Evolutionary conservation across 208 protist genomes (phyloP), one percentile per base, ranked within the genome.

Genomic region (Novymonas esmeraldas): DNA sequence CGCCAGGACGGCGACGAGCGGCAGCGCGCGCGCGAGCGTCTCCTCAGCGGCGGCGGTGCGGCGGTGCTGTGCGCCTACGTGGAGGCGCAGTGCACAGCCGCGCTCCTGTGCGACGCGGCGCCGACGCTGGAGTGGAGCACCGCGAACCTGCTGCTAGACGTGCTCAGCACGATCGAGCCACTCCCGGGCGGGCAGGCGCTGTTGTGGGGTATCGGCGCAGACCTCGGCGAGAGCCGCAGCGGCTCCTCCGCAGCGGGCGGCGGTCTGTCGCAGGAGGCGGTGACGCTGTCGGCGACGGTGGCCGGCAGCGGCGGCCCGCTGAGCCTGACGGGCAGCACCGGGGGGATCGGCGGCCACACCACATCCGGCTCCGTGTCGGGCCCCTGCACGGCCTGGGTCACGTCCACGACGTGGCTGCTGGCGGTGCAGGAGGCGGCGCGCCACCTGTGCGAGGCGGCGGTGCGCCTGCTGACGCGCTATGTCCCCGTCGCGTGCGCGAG

Each of bases 131-230:
- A 82, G 39, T 93, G 87, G 87, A 3, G 58, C 9, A 76, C 51
- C n/a, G 39, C 90, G 2, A 65, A 90, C 29, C 71, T 67, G 31
- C 57, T 93, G 9, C 67, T 94, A 18, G 73, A 90, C 10, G 74
- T 88, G 6, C 62, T 94, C 31, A 11, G 46, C 33, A 58, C 65
- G 9, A 46, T 79, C 14, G 76, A 76, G 46, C 39, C 61, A 3
- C 31, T 66, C 34, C 46, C 51, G 4, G 58, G 61, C 6, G 67
- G 62, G 5, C 11, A 65, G 20, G 7, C 31, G n/a, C 13, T 73
- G 16, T 28, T 81, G 56, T 81, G 64, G 64, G 71, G 67, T 14
- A 18, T 63, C 20, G 51, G 49, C 9, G 26, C 58, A 45, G 41
- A 36, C 10, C 16, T 26, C 34, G 26, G 33, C 38, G 44, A 7